Evolutionary conservation across 2,329 filamentous ascomycete genomes (phyloP).

Genomic region (Colletotrichum lini): DNA sequence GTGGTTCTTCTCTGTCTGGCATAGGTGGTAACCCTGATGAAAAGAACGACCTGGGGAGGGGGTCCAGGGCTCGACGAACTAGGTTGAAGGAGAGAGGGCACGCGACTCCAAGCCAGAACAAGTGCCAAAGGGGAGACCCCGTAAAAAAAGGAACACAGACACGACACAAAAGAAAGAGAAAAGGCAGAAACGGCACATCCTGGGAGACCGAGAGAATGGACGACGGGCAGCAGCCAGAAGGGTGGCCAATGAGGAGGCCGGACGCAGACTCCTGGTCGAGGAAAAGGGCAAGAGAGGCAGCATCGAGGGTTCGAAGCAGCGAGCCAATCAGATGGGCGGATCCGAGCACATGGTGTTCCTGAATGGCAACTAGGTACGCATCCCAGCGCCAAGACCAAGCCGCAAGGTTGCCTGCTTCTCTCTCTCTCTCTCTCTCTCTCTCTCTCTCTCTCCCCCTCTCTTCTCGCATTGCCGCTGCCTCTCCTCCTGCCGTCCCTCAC

Average conservation of each 20-base stretch:
- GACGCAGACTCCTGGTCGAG: constrained; percentile 34
- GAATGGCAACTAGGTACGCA: constrained; percentile 32
- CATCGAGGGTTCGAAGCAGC: constrained; percentile 15
- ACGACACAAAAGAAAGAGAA: neutral
- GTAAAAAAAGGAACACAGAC: constrained; percentile 9
- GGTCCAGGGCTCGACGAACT: constrained; percentile 16
- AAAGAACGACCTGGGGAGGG: constrained; percentile 7
- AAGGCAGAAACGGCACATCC: neutral
- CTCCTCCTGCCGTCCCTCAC: no score
- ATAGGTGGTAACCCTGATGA: constrained; percentile 27
- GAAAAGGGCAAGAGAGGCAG: constrained; percentile 42
- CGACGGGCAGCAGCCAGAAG: neutral
- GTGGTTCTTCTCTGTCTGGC: neutral
- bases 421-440: neutral
- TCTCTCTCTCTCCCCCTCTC: no score
- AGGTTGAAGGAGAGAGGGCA: constrained; percentile 32
- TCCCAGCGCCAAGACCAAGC: constrained; percentile 19
- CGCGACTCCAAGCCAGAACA: constrained; percentile 37
- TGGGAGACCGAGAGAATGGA: constrained; percentile 6
- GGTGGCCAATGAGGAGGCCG: constrained; percentile 29
- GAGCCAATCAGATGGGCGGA: constrained; percentile 35
- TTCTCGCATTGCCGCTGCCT: no score
- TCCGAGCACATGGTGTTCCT: constrained; percentile 41
- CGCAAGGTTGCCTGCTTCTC: constrained; percentile 3
- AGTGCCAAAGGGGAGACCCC: constrained; percentile 23